Evolutionary conservation across 1,139 yeast genomes (phyloP), one percentile per base, ranked within the genome.

Genomic region (Yamadazyma aaseri): DNA sequence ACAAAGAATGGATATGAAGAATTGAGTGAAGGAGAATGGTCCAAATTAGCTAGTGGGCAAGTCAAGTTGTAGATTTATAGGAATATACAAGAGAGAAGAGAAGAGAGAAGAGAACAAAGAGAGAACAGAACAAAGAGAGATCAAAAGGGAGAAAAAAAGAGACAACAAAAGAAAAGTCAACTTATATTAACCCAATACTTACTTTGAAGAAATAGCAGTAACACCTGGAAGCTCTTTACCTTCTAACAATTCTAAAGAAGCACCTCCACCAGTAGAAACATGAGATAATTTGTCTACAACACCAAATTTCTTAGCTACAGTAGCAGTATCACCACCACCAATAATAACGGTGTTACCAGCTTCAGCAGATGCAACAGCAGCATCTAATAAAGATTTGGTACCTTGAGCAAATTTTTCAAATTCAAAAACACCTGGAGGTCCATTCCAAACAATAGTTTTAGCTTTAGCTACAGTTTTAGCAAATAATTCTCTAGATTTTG

Each of bases 271-370:
- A 46, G 97, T 90, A 49, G 97, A 89, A 49, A 90, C 96, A 70
- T 90, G 97, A 38, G 96, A 86, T 59, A 90, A 79, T 76, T 89
- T 86, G 63, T 86, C 95, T 55, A 86, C 92, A 48, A 81, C 96
- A 60, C 96, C 96, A 67, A 72, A 90, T 76, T 90, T 90, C 86
- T 89, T 89, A 56, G 96, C 96, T 50, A 89, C 97, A 51, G 97
- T 90, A 50, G 97, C 97, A 56, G 97, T 90, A 71, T 90, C 97
- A 77, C 97, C 97, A 80, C 97, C 97, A 65, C 97, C 97, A 55
- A 90, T 84, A 67, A 92, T 92, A 47, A 89, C 96, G 51, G 96
- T 86, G 75, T 87, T 83, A 60, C 96, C 96, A 43, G 77, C 76
- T 64, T 79, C 81, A 54, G 90, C 86, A 45, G 95, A 85, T 62